A percentile compares a stretch with the other conserved stretches of the same genome.
Evolutionary conservation across 441 rosid genomes (phyloP).

Genomic region (Raphanus hybrid): DNA sequence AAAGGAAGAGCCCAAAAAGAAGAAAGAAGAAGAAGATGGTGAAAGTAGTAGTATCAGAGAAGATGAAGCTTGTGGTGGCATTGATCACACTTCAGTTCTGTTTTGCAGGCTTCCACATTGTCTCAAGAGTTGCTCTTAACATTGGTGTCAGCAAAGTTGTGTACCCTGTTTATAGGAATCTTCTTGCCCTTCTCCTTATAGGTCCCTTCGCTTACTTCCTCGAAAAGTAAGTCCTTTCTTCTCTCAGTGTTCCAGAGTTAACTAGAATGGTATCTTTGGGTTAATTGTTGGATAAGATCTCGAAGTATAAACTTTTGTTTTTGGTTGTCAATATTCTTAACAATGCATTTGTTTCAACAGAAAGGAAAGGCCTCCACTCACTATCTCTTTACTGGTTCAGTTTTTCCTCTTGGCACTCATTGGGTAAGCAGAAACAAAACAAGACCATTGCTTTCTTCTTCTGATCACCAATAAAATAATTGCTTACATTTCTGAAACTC

Average conservation of each 20-base stretch:
- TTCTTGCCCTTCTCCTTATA: conserved; percentile 65
- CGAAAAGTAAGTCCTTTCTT: conserved; percentile 60
- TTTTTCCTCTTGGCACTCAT: conserved; percentile 74
- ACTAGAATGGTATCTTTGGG: no score
- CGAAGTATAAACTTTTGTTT: neutral
- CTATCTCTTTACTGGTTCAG: conserved; percentile 63
- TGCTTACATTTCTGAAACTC: conserved; percentile 2
- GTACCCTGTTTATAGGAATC: conserved; percentile 82
- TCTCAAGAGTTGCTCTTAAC: conserved; percentile 81
- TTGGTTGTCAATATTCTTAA: neutral
- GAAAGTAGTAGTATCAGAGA: conserved; percentile 48
- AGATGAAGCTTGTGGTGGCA: conserved; percentile 71
- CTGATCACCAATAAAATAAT: neutral
- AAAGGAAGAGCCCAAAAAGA: conserved; percentile 14
- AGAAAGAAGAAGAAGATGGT: conserved; percentile 39
- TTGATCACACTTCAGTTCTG: conserved; percentile 69
- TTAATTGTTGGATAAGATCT: neutral
- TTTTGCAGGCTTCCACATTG: conserved; percentile 82
- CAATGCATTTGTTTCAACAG: conserved; percentile 46
- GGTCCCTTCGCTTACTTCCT: conserved; percentile 80
- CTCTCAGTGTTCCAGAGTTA: no score
- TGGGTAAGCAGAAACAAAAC: conserved; percentile 50
- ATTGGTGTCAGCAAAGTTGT: conserved; percentile 87
- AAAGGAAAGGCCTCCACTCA: conserved; percentile 81
- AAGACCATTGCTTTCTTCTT: neutral